phyloP scores from a whole-genome alignment of 345 rosid genomes.

The Brassica nigra region DNA sequence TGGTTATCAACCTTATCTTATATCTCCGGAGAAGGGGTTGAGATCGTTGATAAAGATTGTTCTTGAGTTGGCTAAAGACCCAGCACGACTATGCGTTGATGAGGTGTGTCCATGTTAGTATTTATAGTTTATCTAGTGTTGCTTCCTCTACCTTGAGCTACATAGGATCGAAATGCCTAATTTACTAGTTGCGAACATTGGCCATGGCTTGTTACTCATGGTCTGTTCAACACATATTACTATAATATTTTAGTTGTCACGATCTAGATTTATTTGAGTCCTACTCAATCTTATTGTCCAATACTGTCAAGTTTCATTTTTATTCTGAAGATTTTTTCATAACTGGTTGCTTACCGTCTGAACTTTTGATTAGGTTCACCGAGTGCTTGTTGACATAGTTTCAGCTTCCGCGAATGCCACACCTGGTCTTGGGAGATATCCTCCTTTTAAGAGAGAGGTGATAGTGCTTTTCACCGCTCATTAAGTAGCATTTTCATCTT shows the following conservation, averaged over 20 bases:
- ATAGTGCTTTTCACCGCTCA: constrained; percentile 11
- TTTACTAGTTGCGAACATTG: constrained; percentile 8
- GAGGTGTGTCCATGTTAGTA: constrained; percentile 60
- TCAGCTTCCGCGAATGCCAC: constrained; percentile 76
- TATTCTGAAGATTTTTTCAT: not conserved
- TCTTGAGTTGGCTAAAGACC: constrained; percentile 83
- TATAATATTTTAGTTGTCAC: not conserved
- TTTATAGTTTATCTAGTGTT: constrained; percentile 7
- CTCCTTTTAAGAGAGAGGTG: constrained; percentile 90
- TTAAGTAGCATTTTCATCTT: not conserved
- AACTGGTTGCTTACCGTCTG: constrained; percentile 1
- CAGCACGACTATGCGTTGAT: constrained; percentile 86
- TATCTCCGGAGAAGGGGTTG: constrained; percentile 99
- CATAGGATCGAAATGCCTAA: constrained; percentile 16
- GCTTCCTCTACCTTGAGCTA: constrained; percentile 20
- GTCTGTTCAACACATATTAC: constrained; percentile 7
- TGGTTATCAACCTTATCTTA: constrained; percentile 99
- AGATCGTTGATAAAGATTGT: constrained; percentile 59
- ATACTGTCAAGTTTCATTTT: constrained; percentile 10
- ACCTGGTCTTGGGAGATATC: constrained; percentile 84
- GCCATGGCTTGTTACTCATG: constrained; percentile 18
- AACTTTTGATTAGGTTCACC: constrained; percentile 69
- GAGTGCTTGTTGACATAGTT: constrained; percentile 76
- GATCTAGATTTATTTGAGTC: not conserved
- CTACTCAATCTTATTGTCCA: not conserved